phyloP scores from a whole-genome alignment of 2,329 filamentous ascomycete genomes.

The Calonectria fujianensis region DNA sequence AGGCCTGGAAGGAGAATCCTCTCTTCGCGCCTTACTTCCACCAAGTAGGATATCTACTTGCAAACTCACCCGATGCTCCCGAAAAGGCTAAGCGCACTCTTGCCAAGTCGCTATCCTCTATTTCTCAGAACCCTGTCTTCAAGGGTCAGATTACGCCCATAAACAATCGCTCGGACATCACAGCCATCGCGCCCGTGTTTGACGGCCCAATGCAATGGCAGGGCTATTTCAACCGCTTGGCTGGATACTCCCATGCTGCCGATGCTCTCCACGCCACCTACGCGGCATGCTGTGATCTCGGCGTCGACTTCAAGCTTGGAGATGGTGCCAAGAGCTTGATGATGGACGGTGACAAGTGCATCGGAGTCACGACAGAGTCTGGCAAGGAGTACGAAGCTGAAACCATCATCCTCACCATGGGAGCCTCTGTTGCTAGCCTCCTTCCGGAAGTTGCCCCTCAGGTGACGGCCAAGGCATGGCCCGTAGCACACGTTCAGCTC shows the following conservation, averaged over 20 bases:
- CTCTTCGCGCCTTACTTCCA: conserved; percentile 71
- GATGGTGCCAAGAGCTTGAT: conserved; percentile 48
- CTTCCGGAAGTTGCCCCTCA: conserved; percentile 68
- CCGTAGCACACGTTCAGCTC: conserved; percentile 75
- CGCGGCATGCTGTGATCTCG: conserved; percentile 60
- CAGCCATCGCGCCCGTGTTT: conserved; percentile 64
- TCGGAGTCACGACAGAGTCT: conserved; percentile 36
- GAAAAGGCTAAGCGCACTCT: conserved; percentile 68
- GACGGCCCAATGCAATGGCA: conserved; percentile 71
- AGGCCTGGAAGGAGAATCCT: conserved; percentile 67
- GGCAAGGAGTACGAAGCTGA: conserved; percentile 46
- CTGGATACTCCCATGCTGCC: conserved; percentile 73
- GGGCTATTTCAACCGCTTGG: conserved; percentile 75
- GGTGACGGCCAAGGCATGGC: conserved; percentile 73
- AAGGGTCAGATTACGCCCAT: conserved; percentile 62
- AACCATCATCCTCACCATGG: conserved; percentile 69
- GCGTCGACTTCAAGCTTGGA: conserved; percentile 63
- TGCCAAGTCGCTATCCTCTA: conserved; percentile 55
- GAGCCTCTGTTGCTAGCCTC: conserved; percentile 68
- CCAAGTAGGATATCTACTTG: conserved; percentile 64
- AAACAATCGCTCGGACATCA: conserved; percentile 62
- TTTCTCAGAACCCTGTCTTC: conserved; percentile 63
- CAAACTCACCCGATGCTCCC: conserved; percentile 67
- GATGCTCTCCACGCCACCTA: conserved; percentile 70
- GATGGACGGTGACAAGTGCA: conserved; percentile 20